These are phyloP conservation scores for Annona cherimola DNA, from an alignment of 164 flowering plant species.

Conservation along the genomic window DNA sequence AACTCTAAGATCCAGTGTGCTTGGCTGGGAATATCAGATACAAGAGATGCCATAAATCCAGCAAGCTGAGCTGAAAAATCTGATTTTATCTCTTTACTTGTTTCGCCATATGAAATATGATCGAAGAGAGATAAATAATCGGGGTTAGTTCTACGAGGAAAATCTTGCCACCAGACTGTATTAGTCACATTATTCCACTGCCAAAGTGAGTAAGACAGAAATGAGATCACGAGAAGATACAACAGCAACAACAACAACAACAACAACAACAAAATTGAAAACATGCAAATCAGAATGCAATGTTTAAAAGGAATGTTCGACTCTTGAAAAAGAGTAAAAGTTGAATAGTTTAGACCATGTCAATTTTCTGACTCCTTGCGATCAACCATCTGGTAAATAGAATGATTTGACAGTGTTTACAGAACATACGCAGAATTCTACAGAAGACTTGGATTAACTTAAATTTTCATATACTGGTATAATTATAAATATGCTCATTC, in stretches of 20 bases:
- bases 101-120: conserved; percentile 18
- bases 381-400: no score
- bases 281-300: background rate
- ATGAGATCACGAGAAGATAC: background rate
- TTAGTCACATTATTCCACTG: conserved; percentile 88
- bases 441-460: no score
- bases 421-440: background rate
- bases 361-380: background rate
- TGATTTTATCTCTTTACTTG: conserved; percentile 32
- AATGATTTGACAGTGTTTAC: background rate
- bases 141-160: conserved; percentile 51
- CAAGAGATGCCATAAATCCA: conserved; percentile 70
- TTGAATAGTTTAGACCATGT: background rate
- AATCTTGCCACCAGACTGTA: conserved; percentile 99
- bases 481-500: background rate
- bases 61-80: conserved; percentile 93
- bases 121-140: conserved; percentile 58
- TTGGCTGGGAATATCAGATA: conserved; percentile 67
- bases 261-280: background rate
- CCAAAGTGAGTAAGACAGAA: conserved; percentile 14
- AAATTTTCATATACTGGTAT: background rate
- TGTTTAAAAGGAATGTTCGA: background rate
- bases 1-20: conserved; percentile 71
- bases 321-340: background rate
- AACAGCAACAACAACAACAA: no score